Percentiles rank a stretch among this genome's conserved stretches.
Evolutionary conservation across 2,329 filamentous ascomycete genomes (phyloP).

Genomic region (Penicillium crustosum): DNA sequence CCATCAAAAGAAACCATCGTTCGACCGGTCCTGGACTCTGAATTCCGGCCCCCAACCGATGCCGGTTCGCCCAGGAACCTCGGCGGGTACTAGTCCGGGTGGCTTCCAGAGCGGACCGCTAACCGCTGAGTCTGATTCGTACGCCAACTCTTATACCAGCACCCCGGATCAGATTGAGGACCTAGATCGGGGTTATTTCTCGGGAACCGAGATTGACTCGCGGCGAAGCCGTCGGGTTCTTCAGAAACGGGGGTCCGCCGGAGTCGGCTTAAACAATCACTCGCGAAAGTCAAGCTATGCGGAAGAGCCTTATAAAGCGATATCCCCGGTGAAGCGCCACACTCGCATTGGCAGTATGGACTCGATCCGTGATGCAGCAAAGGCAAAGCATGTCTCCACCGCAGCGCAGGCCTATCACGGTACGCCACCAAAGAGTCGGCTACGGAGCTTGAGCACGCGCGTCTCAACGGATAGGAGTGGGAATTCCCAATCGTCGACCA

Average conservation of each 20-base stretch:
- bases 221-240: constrained; percentile 71
- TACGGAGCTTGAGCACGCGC: constrained; percentile 63
- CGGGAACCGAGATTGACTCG: constrained; percentile 78
- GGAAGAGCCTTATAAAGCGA: constrained; percentile 69
- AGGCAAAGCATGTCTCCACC: constrained; percentile 52
- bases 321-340: constrained; percentile 67
- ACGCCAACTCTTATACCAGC: constrained; percentile 19
- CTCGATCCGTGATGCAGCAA: constrained; percentile 62
- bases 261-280: constrained; percentile 49
- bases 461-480: constrained; percentile 36
- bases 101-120: constrained; percentile 21
- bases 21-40: constrained; percentile 61
- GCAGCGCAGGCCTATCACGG: constrained; percentile 66
- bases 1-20: constrained; percentile 58
- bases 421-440: constrained; percentile 52
- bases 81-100: constrained; percentile 27
- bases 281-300: constrained; percentile 73
- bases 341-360: constrained; percentile 78
- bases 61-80: constrained; percentile 37
- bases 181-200: constrained; percentile 88
- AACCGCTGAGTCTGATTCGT: constrained; percentile 34
- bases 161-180: constrained; percentile 51
- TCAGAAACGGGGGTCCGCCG: constrained; percentile 64
- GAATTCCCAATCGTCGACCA: constrained; percentile 53
- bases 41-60: constrained; percentile 38